phyloP scores from a whole-genome alignment of 176 grass and related monocot genomes.

The Microstegium vimineum region DNA sequence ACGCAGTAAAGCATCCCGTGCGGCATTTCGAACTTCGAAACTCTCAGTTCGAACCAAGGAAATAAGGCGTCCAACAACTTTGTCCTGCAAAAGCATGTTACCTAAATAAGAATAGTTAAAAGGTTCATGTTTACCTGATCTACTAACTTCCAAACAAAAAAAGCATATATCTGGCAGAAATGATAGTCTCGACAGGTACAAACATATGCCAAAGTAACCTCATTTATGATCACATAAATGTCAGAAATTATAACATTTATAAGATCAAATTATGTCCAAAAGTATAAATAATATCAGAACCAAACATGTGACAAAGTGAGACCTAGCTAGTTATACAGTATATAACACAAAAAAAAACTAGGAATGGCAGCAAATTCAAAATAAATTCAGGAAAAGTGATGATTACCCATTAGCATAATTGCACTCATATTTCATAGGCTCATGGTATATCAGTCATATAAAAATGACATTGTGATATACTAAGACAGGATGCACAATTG shows the following conservation, averaged over 20 bases:
- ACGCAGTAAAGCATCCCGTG: conserved; percentile 59
- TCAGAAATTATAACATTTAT: neutral
- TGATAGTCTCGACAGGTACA: neutral
- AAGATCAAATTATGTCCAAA: neutral
- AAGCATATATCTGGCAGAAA: neutral
- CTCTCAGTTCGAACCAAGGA: conserved; percentile 67
- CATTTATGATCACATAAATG: neutral
- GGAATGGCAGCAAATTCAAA: neutral
- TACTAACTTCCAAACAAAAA: neutral
- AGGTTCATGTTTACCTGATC: conserved; percentile 8
- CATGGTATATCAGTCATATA: neutral
- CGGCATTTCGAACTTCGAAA: conserved; percentile 63
- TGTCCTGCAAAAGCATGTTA: conserved; percentile 49
- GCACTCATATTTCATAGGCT: neutral
- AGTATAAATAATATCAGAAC: neutral
- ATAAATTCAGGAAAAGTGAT: neutral
- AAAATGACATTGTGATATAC: neutral
- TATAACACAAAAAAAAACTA: neutral
- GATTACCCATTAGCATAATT: neutral
- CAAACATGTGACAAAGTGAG: neutral
- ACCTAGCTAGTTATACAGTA: neutral
- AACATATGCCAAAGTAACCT: neutral
- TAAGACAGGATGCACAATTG: neutral
- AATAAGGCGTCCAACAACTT: conserved; percentile 56
- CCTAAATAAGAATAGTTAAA: neutral